Percentiles rank a stretch among this genome's conserved stretches.
Conservation (phyloP, 2,329 filamentous ascomycete genomes). For the Berkeleyomyces basicola region DNA sequence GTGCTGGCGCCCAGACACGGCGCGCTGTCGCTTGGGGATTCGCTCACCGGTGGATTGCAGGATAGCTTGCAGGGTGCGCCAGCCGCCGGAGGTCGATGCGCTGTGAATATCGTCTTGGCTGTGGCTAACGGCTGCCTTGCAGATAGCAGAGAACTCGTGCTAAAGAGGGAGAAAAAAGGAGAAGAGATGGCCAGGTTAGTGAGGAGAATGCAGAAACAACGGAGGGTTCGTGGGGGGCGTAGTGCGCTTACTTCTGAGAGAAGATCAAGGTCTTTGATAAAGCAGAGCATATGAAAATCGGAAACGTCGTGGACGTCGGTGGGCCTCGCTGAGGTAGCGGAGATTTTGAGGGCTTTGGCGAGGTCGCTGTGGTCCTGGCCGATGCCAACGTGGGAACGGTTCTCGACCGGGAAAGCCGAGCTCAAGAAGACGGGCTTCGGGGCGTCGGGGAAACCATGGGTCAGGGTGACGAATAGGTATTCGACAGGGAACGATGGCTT, state of each 20-base stretch:
- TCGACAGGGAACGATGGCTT: conserved; percentile 94
- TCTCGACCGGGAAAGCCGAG: conserved; percentile 73
- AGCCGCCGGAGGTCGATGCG: conserved; percentile 73
- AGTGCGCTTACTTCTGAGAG: conserved; percentile 54
- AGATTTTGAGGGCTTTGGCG: conserved; percentile 48
- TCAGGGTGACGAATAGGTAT: conserved; percentile 88
- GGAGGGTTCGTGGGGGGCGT: not conserved
- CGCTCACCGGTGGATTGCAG: conserved; percentile 95
- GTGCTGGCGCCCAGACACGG: conserved; percentile 11
- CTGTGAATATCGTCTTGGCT: conserved; percentile 68
- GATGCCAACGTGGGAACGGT: conserved; percentile 73
- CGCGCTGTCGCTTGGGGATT: conserved; percentile 54
- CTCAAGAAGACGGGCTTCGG: conserved; percentile 61
- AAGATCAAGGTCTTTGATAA: conserved; percentile 63
- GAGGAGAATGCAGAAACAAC: not conserved
- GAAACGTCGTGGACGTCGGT: conserved; percentile 50
- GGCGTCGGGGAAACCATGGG: conserved; percentile 80
- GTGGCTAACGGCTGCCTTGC: conserved; percentile 65
- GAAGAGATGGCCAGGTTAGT: not conserved
- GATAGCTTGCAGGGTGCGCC: conserved; percentile 86
- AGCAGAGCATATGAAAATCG: conserved; percentile 89
- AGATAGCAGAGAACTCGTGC: conserved; percentile 81
- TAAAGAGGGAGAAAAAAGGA: conserved; percentile 23
- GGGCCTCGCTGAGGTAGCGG: conserved; percentile 23
- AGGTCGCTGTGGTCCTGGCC: conserved; percentile 60